A percentile compares a stretch with the other conserved stretches of the same genome.
phyloP scores from a whole-genome alignment of 805 yeast genomes.

The Wickerhamomyces kurtzmanii region DNA sequence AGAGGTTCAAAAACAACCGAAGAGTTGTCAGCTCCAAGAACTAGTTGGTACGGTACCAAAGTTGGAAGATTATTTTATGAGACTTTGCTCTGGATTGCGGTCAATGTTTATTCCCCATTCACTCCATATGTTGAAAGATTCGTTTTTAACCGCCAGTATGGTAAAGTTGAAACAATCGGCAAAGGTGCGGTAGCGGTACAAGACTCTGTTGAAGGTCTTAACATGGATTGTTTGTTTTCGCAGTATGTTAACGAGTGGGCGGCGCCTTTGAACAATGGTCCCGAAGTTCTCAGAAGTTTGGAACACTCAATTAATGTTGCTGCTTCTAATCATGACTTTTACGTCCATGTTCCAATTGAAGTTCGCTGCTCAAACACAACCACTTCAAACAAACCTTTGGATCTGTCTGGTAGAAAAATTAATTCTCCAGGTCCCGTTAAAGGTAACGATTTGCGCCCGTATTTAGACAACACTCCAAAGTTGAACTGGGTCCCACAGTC shows the following conservation, averaged over 20 bases:
- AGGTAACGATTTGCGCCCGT: slow-evolving; percentile 79
- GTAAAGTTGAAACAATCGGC: slow-evolving; percentile 55
- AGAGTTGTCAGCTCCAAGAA: slow-evolving; percentile 51
- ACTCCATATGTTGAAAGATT: slow-evolving; percentile 83
- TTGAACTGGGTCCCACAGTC: slow-evolving; percentile 43
- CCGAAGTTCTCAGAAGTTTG: slow-evolving; percentile 56
- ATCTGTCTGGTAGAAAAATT: slow-evolving; percentile 38
- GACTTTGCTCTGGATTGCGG: slow-evolving; percentile 68
- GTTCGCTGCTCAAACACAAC: slow-evolving; percentile 89
- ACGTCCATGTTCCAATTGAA: slow-evolving; percentile 92
- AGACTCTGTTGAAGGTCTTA: slow-evolving; percentile 76
- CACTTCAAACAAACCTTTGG: slow-evolving; percentile 27
- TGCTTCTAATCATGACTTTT: slow-evolving; percentile 49
- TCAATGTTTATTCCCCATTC: slow-evolving; percentile 57
- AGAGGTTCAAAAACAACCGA: slow-evolving; percentile 72
- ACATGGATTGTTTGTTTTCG: slow-evolving; percentile 91
- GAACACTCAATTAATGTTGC: slow-evolving; percentile 55
- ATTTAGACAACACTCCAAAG: slow-evolving; percentile 70
- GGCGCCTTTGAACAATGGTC: slow-evolving; percentile 77
- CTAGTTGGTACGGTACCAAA: slow-evolving; percentile 78
- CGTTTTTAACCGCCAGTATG: slow-evolving; percentile 80
- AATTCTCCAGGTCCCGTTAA: slow-evolving; percentile 68
- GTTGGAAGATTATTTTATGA: slow-evolving; percentile 78
- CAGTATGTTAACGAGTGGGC: slow-evolving; percentile 98
- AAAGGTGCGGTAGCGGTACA: slow-evolving; percentile 61